Percentiles rank a stretch among this genome's conserved stretches.
Conservation (phyloP, 305 asterid species). For the Fraxinus paxiana region DNA sequence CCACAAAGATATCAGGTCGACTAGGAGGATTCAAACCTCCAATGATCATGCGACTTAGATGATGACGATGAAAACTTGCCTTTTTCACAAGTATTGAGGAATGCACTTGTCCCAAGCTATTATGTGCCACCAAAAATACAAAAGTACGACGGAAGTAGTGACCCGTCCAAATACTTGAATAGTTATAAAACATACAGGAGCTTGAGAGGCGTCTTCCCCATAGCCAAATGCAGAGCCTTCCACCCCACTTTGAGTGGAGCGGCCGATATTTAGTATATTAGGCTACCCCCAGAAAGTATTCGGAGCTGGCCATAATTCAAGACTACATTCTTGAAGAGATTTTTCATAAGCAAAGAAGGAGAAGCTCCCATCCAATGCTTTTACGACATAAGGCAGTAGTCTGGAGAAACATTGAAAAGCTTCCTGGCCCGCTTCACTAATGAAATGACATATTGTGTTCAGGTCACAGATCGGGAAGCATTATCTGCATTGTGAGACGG, state of each 20-base stretch:
- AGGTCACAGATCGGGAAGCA: not conserved
- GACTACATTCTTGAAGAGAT: not conserved
- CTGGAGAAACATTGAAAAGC: not conserved
- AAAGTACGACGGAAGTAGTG: not conserved
- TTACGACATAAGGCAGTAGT: not conserved
- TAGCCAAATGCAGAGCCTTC: too few species aligned
- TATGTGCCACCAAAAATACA: not conserved
- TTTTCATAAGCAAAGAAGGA: not conserved
- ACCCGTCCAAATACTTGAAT: not conserved
- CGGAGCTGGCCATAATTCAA: not conserved
- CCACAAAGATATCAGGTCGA: not conserved
- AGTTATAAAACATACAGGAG: not conserved
- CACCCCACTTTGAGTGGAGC: too few species aligned
- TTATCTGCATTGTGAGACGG: not conserved
- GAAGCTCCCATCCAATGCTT: not conserved
- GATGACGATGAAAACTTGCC: not conserved
- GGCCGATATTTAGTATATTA: too few species aligned
- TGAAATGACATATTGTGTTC: too few species aligned
- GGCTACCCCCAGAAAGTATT: not conserved
- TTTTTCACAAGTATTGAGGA: not conserved
- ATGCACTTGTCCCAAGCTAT: not conserved
- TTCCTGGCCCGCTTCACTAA: not conserved
- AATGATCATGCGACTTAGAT: not conserved
- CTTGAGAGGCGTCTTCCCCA: too few species aligned
- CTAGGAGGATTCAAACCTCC: not conserved